Conservation (phyloP, 129 eudicot species). For the Artemisia tridentata region DNA sequence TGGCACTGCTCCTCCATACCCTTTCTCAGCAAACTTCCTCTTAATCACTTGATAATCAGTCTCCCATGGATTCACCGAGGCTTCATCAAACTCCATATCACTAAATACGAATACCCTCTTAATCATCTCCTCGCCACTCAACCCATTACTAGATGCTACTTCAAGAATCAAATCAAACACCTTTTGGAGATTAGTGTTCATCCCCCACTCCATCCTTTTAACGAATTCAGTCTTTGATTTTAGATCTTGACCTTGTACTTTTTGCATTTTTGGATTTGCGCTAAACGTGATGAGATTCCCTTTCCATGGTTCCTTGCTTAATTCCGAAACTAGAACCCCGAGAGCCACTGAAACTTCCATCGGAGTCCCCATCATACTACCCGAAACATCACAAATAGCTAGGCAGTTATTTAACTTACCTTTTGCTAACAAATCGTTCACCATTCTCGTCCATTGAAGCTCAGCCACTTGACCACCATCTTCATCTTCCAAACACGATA, state of each 20-base stretch:
- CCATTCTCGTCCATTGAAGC: constrained; percentile 31
- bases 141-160: constrained; percentile 20
- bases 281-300: constrained; percentile 29
- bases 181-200: constrained; percentile 30
- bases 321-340: constrained; percentile 30
- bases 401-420: constrained; percentile 34
- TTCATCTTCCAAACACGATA: constrained; percentile 16
- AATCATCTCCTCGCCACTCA: constrained; percentile 28
- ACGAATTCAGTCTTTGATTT: constrained; percentile 24
- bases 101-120: constrained; percentile 40
- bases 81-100: constrained; percentile 33
- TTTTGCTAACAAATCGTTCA: constrained; percentile 3
- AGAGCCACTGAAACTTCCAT: constrained; percentile 32
- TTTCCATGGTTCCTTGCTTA: constrained; percentile 37
- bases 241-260: constrained; percentile 27
- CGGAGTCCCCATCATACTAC: constrained; percentile 28
- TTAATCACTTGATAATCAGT: constrained; percentile 28
- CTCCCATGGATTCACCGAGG: constrained; percentile 27
- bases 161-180: constrained; percentile 34
- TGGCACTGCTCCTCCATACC: constrained; percentile 27
- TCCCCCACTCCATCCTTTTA: constrained; percentile 24
- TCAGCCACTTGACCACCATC: constrained; percentile 29
- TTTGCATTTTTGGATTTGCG: constrained; percentile 14
- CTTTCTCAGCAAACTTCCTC: constrained; percentile 25
- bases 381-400: constrained; percentile 39